Conservation (phyloP, 345 rosid genomes). For the Eutrema yunnanense region DNA sequence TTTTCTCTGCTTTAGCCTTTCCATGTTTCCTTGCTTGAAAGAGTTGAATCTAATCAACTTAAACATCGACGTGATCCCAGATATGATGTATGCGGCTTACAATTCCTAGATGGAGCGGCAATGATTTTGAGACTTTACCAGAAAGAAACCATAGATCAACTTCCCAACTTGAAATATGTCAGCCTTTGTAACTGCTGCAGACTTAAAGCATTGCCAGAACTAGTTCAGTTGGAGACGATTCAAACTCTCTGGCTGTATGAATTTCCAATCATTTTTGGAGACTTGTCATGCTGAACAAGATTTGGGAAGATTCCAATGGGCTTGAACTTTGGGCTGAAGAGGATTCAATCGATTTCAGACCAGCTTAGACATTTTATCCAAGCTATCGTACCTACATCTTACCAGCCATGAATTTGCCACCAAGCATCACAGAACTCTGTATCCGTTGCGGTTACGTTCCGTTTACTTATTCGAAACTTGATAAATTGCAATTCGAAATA, state of each 20-base stretch:
- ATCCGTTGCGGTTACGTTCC: too few relatives aligned
- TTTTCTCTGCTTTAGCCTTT: too few relatives aligned
- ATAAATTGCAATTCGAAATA: too few relatives aligned
- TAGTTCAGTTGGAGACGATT: neutral
- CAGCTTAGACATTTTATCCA: neutral
- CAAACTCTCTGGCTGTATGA: slow-evolving; percentile 8
- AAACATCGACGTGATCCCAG: neutral
- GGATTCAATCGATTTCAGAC: neutral
- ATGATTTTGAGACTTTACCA: slow-evolving; percentile 16
- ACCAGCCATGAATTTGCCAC: neutral
- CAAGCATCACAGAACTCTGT: neutral
- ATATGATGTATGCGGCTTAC: neutral
- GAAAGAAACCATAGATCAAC: neutral
- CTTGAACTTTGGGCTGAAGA: neutral
- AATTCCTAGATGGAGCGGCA: slow-evolving; percentile 12
- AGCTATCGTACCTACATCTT: neutral
- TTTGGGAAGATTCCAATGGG: neutral
- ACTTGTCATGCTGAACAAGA: neutral
- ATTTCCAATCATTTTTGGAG: neutral
- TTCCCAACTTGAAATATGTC: neutral
- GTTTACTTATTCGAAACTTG: too few relatives aligned
- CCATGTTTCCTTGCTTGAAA: neutral
- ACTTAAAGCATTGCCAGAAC: neutral
- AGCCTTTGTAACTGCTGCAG: neutral
- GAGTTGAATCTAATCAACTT: slow-evolving; percentile 4